A percentile compares a stretch with the other conserved stretches of the same genome.
These are phyloP conservation scores for Fusarium sp. DNA, from an alignment of 2,329 filamentous ascomycete genomes.

Conservation along the genomic window DNA sequence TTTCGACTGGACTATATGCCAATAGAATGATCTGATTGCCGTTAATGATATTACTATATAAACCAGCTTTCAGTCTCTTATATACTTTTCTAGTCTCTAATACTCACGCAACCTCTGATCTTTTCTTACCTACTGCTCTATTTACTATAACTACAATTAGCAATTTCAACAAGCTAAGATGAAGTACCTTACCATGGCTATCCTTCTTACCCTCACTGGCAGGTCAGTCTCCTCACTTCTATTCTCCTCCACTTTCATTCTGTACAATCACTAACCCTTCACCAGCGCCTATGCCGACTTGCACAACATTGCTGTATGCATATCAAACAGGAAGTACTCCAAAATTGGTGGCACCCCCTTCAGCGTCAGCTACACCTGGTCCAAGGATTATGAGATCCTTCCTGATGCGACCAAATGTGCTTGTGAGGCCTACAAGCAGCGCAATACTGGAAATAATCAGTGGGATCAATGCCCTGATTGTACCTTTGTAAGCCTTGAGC, in stretches of 20 bases:
- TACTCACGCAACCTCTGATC: too few species aligned
- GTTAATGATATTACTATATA: too few species aligned
- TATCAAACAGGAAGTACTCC: constrained; percentile 5
- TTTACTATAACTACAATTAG: too few species aligned
- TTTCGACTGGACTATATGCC: too few species aligned
- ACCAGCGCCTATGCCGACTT: constrained; percentile 10
- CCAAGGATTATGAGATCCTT: constrained; percentile 26
- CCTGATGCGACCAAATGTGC: constrained; percentile 26
- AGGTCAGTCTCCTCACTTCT: neutral
- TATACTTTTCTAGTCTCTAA: too few species aligned
- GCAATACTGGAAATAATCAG: constrained; percentile 26
- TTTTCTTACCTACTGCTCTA: too few species aligned
- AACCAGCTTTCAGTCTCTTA: too few species aligned
- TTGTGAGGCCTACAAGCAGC: constrained; percentile 17
- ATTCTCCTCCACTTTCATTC: too few species aligned
- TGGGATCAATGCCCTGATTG: constrained; percentile 40
- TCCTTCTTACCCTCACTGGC: neutral
- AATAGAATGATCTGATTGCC: too few species aligned
- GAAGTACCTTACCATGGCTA: neutral
- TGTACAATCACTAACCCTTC: fast-evolving
- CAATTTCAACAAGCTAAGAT: too few species aligned
- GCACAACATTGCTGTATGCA: constrained; percentile 30
- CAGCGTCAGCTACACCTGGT: constrained; percentile 32
- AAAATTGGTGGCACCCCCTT: constrained; percentile 6
- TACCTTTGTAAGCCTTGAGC: constrained; percentile 9